These are phyloP conservation scores for Proliferodiscus dingleyae DNA, from an alignment of 2,329 filamentous ascomycete genomes.

Conservation along the genomic window DNA sequence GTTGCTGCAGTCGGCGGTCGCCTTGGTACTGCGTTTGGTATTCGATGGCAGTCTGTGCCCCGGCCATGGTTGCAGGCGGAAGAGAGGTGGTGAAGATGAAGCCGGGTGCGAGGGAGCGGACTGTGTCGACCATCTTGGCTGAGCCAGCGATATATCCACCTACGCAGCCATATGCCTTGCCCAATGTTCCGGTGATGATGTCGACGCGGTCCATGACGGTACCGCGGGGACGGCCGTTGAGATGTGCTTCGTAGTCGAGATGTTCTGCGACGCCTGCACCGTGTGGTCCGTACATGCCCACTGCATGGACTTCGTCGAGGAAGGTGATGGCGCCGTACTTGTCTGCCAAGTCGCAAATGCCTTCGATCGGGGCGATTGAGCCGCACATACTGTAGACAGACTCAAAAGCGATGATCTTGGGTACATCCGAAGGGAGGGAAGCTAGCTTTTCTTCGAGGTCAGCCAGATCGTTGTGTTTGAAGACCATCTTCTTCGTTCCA, in stretches of 20 bases:
- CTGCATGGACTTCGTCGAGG: slow-evolving; percentile 95
- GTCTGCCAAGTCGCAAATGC: slow-evolving; percentile 92
- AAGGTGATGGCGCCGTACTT: slow-evolving; percentile 98
- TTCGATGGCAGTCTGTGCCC: slow-evolving; percentile 84
- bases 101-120: slow-evolving; percentile 89
- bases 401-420: slow-evolving; percentile 98
- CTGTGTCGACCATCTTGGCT: slow-evolving; percentile 78
- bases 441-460: slow-evolving; percentile 92
- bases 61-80: slow-evolving; percentile 94
- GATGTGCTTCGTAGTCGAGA: slow-evolving; percentile 86
- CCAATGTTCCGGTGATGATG: slow-evolving; percentile 95
- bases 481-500: slow-evolving; percentile 93
- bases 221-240: slow-evolving; percentile 66
- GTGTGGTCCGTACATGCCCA: slow-evolving; percentile 97
- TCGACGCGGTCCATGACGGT: slow-evolving; percentile 95
- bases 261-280: slow-evolving; percentile 97
- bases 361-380: slow-evolving; percentile 90
- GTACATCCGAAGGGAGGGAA: slow-evolving; percentile 74
- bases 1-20: slow-evolving; percentile 86
- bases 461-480: slow-evolving; percentile 95
- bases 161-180: slow-evolving; percentile 96
- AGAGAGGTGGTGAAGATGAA: slow-evolving; percentile 99
- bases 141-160: slow-evolving; percentile 96
- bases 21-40: slow-evolving; percentile 84
- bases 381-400: slow-evolving; percentile 99